Evolutionary conservation across 768 basidiomycete species (phyloP).

Genomic region (Lactifluus piperatus): DNA sequence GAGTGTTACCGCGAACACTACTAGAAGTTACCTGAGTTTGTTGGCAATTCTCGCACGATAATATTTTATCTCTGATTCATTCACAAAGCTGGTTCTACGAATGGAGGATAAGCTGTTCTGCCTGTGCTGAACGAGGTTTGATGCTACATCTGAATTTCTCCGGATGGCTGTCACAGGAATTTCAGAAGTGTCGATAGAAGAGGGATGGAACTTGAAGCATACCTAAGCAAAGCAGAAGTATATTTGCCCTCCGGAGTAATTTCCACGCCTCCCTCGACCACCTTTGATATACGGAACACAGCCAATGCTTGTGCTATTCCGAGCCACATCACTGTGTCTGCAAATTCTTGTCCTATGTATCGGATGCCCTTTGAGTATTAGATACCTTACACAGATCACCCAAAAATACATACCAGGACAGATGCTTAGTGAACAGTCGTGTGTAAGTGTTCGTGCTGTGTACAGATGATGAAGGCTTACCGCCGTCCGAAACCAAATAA

Average conservation of each 20-base stretch:
- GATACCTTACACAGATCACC: too few relatives aligned
- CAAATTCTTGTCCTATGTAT: constrained; percentile 5
- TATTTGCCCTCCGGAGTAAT: constrained; percentile 1
- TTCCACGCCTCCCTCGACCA: constrained; percentile 5
- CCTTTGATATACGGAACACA: constrained; percentile 11
- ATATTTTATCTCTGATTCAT: too few relatives aligned
- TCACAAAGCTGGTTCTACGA: too few relatives aligned
- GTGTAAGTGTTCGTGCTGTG: background rate
- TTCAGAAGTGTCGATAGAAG: background rate
- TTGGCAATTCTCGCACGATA: too few relatives aligned
- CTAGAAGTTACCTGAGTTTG: too few relatives aligned
- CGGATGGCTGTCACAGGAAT: background rate
- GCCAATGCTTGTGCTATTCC: constrained; percentile 1
- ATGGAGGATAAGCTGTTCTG: too few relatives aligned
- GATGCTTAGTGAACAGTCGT: background rate
- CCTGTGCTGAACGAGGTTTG: background rate
- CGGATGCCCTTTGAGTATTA: background rate
- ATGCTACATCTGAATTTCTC: constrained; percentile 2
- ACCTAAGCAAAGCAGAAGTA: background rate
- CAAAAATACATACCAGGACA: background rate
- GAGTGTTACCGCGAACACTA: too few relatives aligned
- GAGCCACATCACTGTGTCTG: constrained; percentile 11
- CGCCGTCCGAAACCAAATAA: constrained; percentile 6
- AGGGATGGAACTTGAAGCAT: background rate
- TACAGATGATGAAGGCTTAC: background rate